Base-by-base conservation (phyloP, 352 stramenopile species). In the Pythium brassicae region DNA sequence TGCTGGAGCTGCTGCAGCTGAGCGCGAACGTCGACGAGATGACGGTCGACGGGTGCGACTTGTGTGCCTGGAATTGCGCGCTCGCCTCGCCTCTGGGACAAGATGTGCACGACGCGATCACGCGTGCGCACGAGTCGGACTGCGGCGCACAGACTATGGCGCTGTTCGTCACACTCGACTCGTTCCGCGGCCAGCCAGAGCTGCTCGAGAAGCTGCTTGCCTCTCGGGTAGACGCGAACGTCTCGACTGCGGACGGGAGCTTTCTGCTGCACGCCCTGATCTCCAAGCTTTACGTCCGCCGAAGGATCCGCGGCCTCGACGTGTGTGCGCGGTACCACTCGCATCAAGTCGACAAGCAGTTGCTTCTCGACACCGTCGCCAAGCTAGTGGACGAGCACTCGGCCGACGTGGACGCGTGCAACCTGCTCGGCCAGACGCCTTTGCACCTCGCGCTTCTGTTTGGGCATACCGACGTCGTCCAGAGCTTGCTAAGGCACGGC, bases 371-470 rank as follows among this genome's bases (percentile, higher is more conserved):
- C n/a, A 61, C 71, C 5, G 65, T 84, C 7, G 48, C 47, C 0
- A 19, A 51, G 22, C 47, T 87, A 17, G 56, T 91, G 1, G 59
- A 85, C 40, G 46, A 45, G 0, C 53, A 83, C 42, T 26, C 43
- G 12, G 71, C 74, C 1, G 59, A 87, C 34, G 37, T 89, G 17
- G 72, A 92, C 43, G 72, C 64, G 14, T 88, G 66, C 65, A 93
- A 92, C 26, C 56, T 52, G 0, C 49, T 86, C 12, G 81, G 78
- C 0, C 83, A 90, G 25, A 90, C 81, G 17, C 62, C 78, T 0
- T 62, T 93, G 15, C 83, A 93, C 32, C 48, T 88, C 37, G 74
- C 78, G 2, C 42, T 93, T n/a, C 40, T 92, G 17, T 74, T 87
- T 59, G 83, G 79, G 0, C 81, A 92, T 49, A 61, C 49, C 0